Evolutionary conservation across 805 yeast genomes (phyloP), one percentile per base, ranked within the genome.

Genomic region (Vanderwaltozyma tropicalis): DNA sequence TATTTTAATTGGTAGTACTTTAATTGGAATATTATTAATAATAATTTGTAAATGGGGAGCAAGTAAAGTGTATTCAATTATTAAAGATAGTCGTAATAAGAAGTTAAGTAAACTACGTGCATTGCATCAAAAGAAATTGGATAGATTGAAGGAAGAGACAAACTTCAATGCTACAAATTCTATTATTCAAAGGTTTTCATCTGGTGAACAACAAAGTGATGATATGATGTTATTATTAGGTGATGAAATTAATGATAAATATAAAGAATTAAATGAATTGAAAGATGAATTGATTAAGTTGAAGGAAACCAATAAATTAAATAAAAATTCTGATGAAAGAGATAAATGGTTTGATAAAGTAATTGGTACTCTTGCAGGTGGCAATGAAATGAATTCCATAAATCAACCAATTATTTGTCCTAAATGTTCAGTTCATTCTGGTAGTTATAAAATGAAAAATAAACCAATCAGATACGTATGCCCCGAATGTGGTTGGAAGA

Each of bases 161-260:
- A 80, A 83, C 46, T 89, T 76, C 57, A 72, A 80, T 49, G 69
- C 78, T 12, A 83, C 95, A 1, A 78, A 76, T 57, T 76, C 80
- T n/a, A 66, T 88, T 32, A 62, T 88, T 31, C 72, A 70, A 36
- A 68, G 87, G 49, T 87, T 73, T 46, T 62, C 70, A 9, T 55
- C 61, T 28, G 84, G 80, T 13, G 69, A 63, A 29, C 73, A 71
- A 43, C 62, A 65, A 32, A 53, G 63, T 41, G 70, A 65, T 34
- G 77, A 72, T 50, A 61, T 66, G 20, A 52, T 64, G 49, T 62
- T 66, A 34, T 48, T 57, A 24, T 57, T 72, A 46, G 71, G 69
- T 31, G 66, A 63, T 28, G 73, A 68, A 45, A 51, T 69, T 28
- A 49, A 50, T 28, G 53, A 48, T 30, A 69, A 69, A 44, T 61